These are phyloP conservation scores for Ampelomyces quisqualis DNA, from an alignment of 2,329 filamentous ascomycete genomes.

Conservation along the genomic window DNA sequence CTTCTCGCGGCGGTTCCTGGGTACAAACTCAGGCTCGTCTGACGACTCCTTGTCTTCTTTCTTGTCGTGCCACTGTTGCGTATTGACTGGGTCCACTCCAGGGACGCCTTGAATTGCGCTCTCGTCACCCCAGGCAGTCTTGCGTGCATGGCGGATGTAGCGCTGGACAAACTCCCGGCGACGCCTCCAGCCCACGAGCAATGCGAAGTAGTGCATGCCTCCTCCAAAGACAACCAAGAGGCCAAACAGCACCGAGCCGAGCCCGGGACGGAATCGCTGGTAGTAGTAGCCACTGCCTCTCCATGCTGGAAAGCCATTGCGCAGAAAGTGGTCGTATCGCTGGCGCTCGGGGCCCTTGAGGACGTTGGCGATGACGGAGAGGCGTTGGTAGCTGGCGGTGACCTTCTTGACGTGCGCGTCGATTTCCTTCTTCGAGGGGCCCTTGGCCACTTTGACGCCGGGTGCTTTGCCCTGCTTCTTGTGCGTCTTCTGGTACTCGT, in stretches of 20 bases:
- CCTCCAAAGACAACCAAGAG: conserved; percentile 82
- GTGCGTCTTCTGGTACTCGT: conserved; percentile 60
- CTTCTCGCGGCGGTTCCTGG: conserved; percentile 77
- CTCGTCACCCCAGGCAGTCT: conserved; percentile 87
- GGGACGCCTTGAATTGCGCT: conserved; percentile 66
- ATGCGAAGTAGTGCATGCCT: conserved; percentile 78
- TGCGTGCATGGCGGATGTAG: conserved; percentile 86
- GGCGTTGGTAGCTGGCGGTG: conserved; percentile 76
- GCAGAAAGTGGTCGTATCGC: conserved; percentile 91
- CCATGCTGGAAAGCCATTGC: conserved; percentile 93
- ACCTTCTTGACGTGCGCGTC: conserved; percentile 77
- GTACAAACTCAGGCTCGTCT: conserved; percentile 57
- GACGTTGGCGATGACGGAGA: conserved; percentile 82
- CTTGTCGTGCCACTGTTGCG: conserved; percentile 34
- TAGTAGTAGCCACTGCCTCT: conserved; percentile 99
- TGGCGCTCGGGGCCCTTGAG: conserved; percentile 77
- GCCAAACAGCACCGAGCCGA: conserved; percentile 79
- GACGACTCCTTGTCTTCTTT: conserved; percentile 45
- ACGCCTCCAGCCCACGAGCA: conserved; percentile 84
- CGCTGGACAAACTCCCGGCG: conserved; percentile 88
- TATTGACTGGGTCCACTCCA: conserved; percentile 48
- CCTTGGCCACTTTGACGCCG: conserved; percentile 66
- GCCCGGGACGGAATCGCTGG: conserved; percentile 83
- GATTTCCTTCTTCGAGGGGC: conserved; percentile 72
- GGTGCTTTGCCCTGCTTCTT: conserved; percentile 55